Conservation (phyloP, 768 basidiomycete genomes). For the Lentinula edodes region DNA sequence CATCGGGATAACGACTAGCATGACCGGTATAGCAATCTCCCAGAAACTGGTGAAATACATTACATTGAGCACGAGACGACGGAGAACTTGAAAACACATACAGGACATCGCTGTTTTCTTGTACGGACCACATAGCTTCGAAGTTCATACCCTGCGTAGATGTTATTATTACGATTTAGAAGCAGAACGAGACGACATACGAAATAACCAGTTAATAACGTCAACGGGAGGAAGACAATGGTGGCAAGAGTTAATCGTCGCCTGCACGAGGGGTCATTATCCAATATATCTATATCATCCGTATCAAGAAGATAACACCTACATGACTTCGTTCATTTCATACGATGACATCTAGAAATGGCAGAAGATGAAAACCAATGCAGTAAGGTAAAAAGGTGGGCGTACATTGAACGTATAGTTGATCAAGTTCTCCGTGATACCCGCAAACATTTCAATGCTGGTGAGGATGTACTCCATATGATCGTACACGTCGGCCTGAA, state of each 20-base stretch:
- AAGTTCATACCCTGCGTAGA: constrained; percentile 68
- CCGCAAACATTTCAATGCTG: constrained; percentile 69
- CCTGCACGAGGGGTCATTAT: constrained; percentile 25
- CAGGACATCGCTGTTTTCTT: constrained; percentile 40
- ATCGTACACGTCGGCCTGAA: constrained; percentile 66
- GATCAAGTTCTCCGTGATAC: constrained; percentile 67
- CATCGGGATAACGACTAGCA: constrained; percentile 50
- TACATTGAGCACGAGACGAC: not conserved
- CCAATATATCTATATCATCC: not conserved
- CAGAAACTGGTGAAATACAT: constrained; percentile 47
- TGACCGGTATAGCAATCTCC: constrained; percentile 58
- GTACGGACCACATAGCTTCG: constrained; percentile 41
- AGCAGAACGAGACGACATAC: constrained; percentile 22
- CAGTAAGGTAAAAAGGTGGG: constrained; percentile 5
- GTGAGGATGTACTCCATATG: constrained; percentile 70
- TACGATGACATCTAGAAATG: constrained; percentile 56
- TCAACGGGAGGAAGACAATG: constrained; percentile 67
- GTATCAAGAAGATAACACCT: constrained; percentile 13
- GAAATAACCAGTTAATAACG: constrained; percentile 67
- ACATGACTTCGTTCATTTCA: constrained; percentile 75
- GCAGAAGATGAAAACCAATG: not conserved
- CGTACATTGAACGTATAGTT: constrained; percentile 70
- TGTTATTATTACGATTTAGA: not conserved
- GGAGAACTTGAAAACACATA: constrained; percentile 21
- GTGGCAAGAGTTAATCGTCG: constrained; percentile 62